Percentiles rank a stretch among this genome's conserved stretches.
These are phyloP conservation scores for Linnemannia zychae DNA, from an alignment of 192 early-diverging fungal species.

Conservation along the genomic window DNA sequence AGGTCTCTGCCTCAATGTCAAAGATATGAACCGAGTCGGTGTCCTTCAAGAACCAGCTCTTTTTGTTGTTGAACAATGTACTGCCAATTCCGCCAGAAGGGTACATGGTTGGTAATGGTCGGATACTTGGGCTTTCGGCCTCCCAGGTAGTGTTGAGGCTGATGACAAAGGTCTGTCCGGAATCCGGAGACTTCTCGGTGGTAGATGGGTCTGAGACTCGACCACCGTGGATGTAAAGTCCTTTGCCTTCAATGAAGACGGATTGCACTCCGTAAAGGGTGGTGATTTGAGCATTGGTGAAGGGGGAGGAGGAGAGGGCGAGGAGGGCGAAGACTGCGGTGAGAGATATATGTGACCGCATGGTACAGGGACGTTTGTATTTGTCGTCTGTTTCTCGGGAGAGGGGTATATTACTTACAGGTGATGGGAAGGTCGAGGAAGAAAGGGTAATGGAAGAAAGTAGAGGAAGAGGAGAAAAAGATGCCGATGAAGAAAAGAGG, in stretches of 20 bases:
- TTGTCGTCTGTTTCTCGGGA: too few relatives aligned
- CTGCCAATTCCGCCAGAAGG: neutral
- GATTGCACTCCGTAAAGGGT: neutral
- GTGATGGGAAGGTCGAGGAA: too few relatives aligned
- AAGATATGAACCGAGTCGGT: neutral
- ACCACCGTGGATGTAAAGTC: neutral
- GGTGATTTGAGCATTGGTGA: neutral
- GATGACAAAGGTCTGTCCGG: conserved; percentile 2
- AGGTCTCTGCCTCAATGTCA: neutral
- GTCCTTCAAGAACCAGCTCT: neutral
- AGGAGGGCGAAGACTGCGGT: neutral
- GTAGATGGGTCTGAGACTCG: neutral
- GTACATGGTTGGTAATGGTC: neutral
- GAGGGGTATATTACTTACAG: neutral
- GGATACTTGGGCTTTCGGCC: neutral
- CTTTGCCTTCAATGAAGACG: neutral
- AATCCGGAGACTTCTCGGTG: neutral
- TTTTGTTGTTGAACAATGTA: conserved; percentile 3
- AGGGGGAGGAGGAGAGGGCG: neutral
- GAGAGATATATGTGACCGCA: neutral
- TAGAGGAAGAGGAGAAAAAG: too few relatives aligned
- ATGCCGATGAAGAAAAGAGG: neutral
- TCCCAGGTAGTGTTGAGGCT: neutral
- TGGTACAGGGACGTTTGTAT: neutral
- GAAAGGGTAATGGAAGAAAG: too few relatives aligned